Base-by-base conservation (phyloP, 1,284 basidiomycete genomes). In the Ceraceosorus guamensis region DNA sequence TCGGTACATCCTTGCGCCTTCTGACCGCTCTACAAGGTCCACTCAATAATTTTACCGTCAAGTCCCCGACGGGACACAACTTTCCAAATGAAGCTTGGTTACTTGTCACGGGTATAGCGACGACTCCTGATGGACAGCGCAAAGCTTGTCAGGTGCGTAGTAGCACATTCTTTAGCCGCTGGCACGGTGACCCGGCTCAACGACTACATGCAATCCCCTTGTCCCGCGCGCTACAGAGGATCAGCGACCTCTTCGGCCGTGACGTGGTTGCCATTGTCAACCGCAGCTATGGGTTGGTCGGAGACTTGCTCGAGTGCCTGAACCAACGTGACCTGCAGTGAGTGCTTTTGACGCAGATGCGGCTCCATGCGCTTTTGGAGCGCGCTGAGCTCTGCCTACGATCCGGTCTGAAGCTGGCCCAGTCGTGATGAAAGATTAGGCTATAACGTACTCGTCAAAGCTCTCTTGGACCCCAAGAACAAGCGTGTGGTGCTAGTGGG, bases 261-360 rank as follows among this genome's bases (percentile, higher is more conserved):
- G n/a, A 41, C 37, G 46, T 57, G 2, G 18, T 43, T 14, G 55
- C 52, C 33, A 43, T 57, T 16, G 30, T 30, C 16, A 57, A 57
- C 34, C 39, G 51, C 8, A 55, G 52, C 2, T 11, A 32, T 13
- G 55, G 55, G 5, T 45, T 47, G n/a, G 24, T 57, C 5, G 30
- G 30, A 14, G 55, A 57, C 46, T 14, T 57, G 14, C n/a, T 39
- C 43, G 52, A 57, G 45, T 57, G 55, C 24, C 31, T 57, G 3
- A 6, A 55, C 13, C 55, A 57, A 31, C 51, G 55, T n/a, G 55
- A 57, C 45, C 18, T 57, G 30, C 10, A 6, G 4, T 54, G 39
- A n/a, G n/a, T n/a, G n/a, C n/a, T n/a, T n/a, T n/a, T n/a, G n/a
- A n/a, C n/a, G n/a, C n/a, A n/a, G n/a, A n/a, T n/a, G 30, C 16